phyloP scores from a whole-genome alignment of 2,329 filamentous ascomycete species.

The Dactylonectria macrodidyma region DNA sequence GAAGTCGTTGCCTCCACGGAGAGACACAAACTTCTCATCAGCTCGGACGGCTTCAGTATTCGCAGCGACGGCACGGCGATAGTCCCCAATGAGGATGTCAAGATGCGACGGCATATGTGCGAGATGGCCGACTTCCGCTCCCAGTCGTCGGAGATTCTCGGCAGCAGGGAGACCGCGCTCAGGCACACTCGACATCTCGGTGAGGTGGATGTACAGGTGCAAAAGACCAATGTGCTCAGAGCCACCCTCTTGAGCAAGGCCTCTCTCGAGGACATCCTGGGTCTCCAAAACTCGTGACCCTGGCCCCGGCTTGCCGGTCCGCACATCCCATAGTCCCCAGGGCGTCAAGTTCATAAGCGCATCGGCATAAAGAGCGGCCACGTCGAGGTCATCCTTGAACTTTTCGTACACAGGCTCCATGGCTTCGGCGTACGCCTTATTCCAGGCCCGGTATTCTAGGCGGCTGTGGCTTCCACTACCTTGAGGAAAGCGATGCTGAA shows the following conservation, averaged over 20 bases:
- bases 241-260: conserved; percentile 60
- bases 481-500: conserved; percentile 73
- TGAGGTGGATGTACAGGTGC: conserved; percentile 83
- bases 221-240: conserved; percentile 77
- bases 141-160: conserved; percentile 73
- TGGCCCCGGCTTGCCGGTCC: conserved; percentile 50
- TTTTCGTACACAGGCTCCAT: conserved; percentile 54
- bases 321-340: conserved; percentile 58
- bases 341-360: conserved; percentile 61
- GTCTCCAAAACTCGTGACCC: conserved; percentile 53
- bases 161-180: conserved; percentile 73
- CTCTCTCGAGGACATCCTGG: conserved; percentile 56
- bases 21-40: conserved; percentile 74
- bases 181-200: conserved; percentile 79
- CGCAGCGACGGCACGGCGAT: conserved; percentile 70
- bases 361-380: conserved; percentile 51
- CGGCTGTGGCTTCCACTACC: conserved; percentile 59
- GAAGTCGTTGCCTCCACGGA: conserved; percentile 74
- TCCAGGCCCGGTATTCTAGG: conserved; percentile 57
- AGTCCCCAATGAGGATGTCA: conserved; percentile 80
- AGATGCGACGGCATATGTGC: conserved; percentile 83
- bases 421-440: conserved; percentile 43
- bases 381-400: conserved; percentile 54
- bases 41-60: conserved; percentile 76
- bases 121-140: conserved; percentile 78